Evolutionary conservation across 2,329 filamentous ascomycete genomes (phyloP).

Genomic region (Harringtonia lauricola): DNA sequence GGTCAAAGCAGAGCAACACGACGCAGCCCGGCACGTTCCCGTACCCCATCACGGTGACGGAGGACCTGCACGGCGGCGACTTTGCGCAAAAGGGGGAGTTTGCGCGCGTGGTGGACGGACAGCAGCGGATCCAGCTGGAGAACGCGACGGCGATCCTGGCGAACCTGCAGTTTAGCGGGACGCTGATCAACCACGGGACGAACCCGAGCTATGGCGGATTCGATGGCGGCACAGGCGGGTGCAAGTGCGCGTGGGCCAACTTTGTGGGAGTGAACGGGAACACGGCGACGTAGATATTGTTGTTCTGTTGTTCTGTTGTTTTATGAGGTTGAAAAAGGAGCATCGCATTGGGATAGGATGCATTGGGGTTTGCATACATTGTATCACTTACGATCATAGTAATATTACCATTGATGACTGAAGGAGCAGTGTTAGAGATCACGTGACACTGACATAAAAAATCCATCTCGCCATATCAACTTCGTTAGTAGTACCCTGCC

Average conservation of each 20-base stretch:
- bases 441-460: too few relatives aligned
- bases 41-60: slow-evolving; percentile 49
- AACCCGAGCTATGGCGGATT: slow-evolving; percentile 44
- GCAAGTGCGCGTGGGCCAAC: slow-evolving; percentile 51
- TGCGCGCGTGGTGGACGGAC: slow-evolving; percentile 33
- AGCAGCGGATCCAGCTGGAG: slow-evolving; percentile 31
- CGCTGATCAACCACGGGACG: slow-evolving; percentile 36
- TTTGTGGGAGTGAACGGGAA: slow-evolving; percentile 22
- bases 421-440: too few relatives aligned
- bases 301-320: neutral
- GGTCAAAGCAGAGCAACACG: slow-evolving; percentile 21
- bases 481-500: too few relatives aligned
- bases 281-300: slow-evolving; percentile 1
- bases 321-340: neutral
- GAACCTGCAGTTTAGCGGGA: slow-evolving; percentile 37
- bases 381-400: too few relatives aligned
- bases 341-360: neutral
- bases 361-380: neutral
- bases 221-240: slow-evolving; percentile 53
- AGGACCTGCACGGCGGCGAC: slow-evolving; percentile 53
- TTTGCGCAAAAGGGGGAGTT: slow-evolving; percentile 40
- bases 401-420: too few relatives aligned
- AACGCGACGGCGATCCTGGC: slow-evolving; percentile 36
- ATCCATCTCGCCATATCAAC: too few relatives aligned
- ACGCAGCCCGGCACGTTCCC: slow-evolving; percentile 48